phyloP scores from a whole-genome alignment of 768 basidiomycete genomes.

The Lyophyllum semitale region DNA sequence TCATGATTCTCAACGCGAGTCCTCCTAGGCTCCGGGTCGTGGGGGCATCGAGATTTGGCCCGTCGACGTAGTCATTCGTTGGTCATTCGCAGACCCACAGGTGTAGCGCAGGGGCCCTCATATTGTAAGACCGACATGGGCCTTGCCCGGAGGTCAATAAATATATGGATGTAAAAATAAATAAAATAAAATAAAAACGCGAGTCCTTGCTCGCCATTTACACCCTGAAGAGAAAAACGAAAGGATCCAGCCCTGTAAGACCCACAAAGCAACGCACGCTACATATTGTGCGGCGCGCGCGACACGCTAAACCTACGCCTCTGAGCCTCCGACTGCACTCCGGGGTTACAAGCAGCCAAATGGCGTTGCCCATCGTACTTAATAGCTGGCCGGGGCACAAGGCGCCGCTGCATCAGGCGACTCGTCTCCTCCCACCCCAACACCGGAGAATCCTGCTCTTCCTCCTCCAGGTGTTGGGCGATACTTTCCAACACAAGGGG shows the following conservation, averaged over 20 bases:
- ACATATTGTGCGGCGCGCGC: background rate
- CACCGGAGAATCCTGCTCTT: background rate
- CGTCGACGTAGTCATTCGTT: background rate
- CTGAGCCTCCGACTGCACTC: no score
- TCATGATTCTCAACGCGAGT: no score
- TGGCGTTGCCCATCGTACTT: no score
- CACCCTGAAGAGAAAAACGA: no score
- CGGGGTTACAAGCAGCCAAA: no score
- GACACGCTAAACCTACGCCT: background rate
- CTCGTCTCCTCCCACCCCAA: conserved; percentile 3
- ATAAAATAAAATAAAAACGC: no score
- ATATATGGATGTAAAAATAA: background rate
- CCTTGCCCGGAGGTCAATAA: background rate
- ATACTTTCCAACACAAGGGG: conserved; percentile 1
- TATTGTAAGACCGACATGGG: background rate
- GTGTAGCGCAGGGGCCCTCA: background rate
- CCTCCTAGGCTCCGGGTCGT: background rate
- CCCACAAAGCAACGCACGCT: background rate
- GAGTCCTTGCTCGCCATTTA: no score
- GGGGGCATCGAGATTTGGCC: background rate
- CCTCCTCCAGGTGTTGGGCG: background rate
- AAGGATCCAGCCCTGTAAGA: background rate
- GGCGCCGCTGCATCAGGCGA: background rate
- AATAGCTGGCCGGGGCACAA: no score
- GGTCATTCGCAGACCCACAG: background rate